Conservation (phyloP, 768 basidiomycete genomes). For the Boletus tomentosulus region DNA sequence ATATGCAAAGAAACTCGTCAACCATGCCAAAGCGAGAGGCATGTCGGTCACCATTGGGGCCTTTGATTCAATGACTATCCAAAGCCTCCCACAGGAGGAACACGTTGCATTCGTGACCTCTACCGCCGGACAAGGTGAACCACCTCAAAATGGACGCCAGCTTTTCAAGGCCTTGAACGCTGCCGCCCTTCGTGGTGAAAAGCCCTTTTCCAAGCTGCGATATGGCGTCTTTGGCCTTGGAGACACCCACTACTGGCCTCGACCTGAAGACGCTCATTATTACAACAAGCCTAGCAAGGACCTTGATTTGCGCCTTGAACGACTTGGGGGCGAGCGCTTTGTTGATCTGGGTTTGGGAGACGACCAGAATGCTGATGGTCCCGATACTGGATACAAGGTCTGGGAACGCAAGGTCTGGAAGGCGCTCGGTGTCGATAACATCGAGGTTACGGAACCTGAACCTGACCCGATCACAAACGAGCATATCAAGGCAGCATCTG, state of each 20-base stretch:
- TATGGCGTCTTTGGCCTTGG: constrained; percentile 93
- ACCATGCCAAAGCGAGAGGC: constrained; percentile 80
- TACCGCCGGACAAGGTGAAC: constrained; percentile 94
- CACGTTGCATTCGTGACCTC: constrained; percentile 87
- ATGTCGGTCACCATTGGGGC: constrained; percentile 70
- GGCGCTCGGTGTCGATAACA: constrained; percentile 82
- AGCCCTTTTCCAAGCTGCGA: constrained; percentile 58
- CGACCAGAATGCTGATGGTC: constrained; percentile 96
- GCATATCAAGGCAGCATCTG: constrained; percentile 96
- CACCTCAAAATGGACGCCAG: constrained; percentile 92
- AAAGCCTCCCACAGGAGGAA: constrained; percentile 67
- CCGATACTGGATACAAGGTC: constrained; percentile 92
- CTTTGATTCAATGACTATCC: constrained; percentile 76
- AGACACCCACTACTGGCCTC: constrained; percentile 99
- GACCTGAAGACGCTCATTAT: constrained; percentile 93
- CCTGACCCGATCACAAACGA: constrained; percentile 98
- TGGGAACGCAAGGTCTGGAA: constrained; percentile 97
- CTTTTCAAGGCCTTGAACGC: constrained; percentile 85
- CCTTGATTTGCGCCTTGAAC: constrained; percentile 72
- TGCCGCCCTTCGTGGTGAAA: constrained; percentile 46
- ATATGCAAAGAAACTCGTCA: constrained; percentile 81
- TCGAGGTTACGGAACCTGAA: constrained; percentile 88
- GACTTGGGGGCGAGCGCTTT: constrained; percentile 75
- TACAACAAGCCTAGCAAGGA: constrained; percentile 98
- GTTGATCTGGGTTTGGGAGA: constrained; percentile 82